Evolutionary conservation across 176 grass and related monocot species (phyloP), one percentile per base, ranked within the genome.

Genomic region (Puya raimondii): DNA sequence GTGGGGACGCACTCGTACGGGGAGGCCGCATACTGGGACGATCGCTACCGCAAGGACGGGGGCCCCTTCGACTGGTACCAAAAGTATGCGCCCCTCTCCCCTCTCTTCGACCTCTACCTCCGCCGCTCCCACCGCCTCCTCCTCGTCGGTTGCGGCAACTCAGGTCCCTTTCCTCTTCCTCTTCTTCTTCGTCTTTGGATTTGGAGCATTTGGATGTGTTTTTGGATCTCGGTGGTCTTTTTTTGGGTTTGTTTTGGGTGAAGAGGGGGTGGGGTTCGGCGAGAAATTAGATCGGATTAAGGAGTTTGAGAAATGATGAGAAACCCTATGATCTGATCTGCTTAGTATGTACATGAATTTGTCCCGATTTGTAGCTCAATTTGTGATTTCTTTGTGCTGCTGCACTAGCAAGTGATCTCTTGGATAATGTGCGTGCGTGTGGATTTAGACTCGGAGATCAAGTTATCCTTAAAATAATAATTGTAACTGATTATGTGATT

Each of bases 21-120:
- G 29, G 89, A 97, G 82, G 79, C 86, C 26, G 87, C 81, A 74
- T 92, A 92, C 84, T 92, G 93, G 93, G 89, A 97, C 64, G 84
- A 92, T 76, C 81, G 93, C 0, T 97, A 97, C 89, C 66, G 83
- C 71, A 86, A 87, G 66, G 92, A 96, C 77, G 64, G 63, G 33
- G 80, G 67, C 0, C 79, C 89, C 25, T 97, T 92, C 86, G 93
- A 90, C 74, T 97, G 93, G 93, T 97, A 97, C 86, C 93, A 92
- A 89, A 91, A 91, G 73, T 90, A 97, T 74, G 49, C 79, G 22
- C 80, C 89, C n/a, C 81, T 97, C 51, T 68, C 86, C 51, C 89
- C 93, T 14, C 81, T 97, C 72, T 84, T 97, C 61, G 64, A 81
- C 27, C 74, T 87, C 81, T 85, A 92, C 76, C 51, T 85, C 67